Conservation (phyloP, 2,329 filamentous ascomycete species). For the Pseudonectria buxi region DNA sequence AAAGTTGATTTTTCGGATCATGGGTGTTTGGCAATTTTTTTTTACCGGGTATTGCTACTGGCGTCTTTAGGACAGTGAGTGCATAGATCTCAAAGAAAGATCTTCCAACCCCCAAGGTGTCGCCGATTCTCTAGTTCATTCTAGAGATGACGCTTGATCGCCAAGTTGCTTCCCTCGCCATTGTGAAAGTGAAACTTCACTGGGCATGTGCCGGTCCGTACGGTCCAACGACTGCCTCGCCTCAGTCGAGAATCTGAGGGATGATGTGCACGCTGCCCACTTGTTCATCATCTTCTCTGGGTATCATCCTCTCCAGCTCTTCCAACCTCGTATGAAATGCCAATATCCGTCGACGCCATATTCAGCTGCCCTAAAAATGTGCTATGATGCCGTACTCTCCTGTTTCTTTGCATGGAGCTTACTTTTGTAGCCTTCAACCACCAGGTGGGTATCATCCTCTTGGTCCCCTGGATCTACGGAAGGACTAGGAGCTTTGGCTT, state of each 20-base stretch:
- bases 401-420: conserved; percentile 20
- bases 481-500: conserved; percentile 17
- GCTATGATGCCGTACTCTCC: conserved; percentile 4
- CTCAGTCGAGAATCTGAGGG: background rate
- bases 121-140: conserved; percentile 64
- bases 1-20: conserved; percentile 27
- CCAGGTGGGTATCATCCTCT: conserved; percentile 35
- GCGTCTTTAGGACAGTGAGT: conserved; percentile 54
- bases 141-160: conserved; percentile 84
- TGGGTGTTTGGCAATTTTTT: conserved; percentile 41
- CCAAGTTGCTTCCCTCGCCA: conserved; percentile 48
- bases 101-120: conserved; percentile 70
- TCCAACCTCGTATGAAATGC: background rate
- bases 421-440: conserved; percentile 46
- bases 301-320: no score
- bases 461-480: conserved; percentile 16
- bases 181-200: conserved; percentile 21
- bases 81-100: conserved; percentile 54
- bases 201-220: no score
- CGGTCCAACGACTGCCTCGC: background rate
- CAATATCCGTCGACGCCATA: conserved; percentile 8
- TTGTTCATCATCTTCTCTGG: no score
- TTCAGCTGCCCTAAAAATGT: background rate
- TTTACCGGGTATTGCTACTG: conserved; percentile 39
- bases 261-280: no score